Base-by-base conservation (phyloP, 495 filamentous ascomycete genomes). In the Hypoxylon intermedium region DNA sequence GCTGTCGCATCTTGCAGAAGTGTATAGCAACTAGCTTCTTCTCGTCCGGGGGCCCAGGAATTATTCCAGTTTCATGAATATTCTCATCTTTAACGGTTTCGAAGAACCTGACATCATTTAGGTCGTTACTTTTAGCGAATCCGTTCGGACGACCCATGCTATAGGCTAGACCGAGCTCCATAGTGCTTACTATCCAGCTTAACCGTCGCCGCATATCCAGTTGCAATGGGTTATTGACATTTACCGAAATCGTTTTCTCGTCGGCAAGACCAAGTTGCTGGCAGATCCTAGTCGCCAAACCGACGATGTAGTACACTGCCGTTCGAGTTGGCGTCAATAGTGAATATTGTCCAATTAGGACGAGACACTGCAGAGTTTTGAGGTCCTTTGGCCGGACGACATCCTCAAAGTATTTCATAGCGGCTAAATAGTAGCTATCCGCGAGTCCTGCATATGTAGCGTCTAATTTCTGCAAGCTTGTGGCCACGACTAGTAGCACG, bases 361-460 rank as follows among this genome's bases (percentile, higher is more conserved):
- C 82, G 38, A 96, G 83, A 61, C 92, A 96, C 72, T 98, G 93
- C n/a, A 98, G 75, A 0, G 93, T 92, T 65, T 84, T 88, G 12
- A 96, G 69, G 67, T 97, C 89, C 81, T 93, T 95, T 11, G 85
- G 83, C 53, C 85, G 83, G 31, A 97, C 78, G 9, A 92, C 85
- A 1, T 81, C 82, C 63, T 97, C 90, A 40, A 97, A 82, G 60
- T 85, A 88, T 24, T 85, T 85, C 68, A 97, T 82, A 9, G 93
- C 93, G 11, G 91, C 88, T 3, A 95, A 82, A 67, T 96, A 98
- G 74, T 92, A 96, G 64, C 89, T 89, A 71, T 98, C 92, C 26
- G 93, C 93, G 30, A 96, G 79, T 38, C 90, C 89, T 30, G 90
- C 89, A 70, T 90, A 97, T 41, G 84, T 83, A 5, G 74, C 53